Evolutionary conservation across 1,139 yeast species (phyloP).

Genomic region (Arxiozyma heterogenica): DNA sequence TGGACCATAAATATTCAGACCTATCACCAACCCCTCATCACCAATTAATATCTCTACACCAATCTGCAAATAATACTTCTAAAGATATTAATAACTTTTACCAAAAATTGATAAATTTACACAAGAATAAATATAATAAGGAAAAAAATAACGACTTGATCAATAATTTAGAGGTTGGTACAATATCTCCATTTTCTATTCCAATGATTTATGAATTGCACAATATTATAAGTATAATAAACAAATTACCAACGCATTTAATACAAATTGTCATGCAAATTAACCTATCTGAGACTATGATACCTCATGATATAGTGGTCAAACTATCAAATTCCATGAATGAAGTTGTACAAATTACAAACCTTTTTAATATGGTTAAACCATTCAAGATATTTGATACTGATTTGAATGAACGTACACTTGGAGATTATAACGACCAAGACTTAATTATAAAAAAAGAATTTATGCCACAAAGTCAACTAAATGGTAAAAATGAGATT

Average conservation of each 20-base stretch:
- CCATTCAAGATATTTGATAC: conserved; percentile 26
- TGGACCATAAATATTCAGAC: conserved; percentile 14
- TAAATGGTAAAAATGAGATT: conserved; percentile 7
- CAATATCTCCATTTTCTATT: conserved; percentile 26
- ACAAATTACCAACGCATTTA: conserved; percentile 26
- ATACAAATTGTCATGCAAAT: conserved; percentile 24
- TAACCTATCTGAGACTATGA: conserved; percentile 9
- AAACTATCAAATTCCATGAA: conserved; percentile 28
- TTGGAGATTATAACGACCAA: conserved; percentile 4
- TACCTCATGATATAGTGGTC: conserved; percentile 24
- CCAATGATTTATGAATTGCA: conserved; percentile 22
- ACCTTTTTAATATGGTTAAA: conserved; percentile 23
- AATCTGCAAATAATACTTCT: neutral
- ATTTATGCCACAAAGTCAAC: conserved; percentile 2
- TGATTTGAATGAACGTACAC: conserved; percentile 11
- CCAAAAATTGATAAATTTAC: conserved; percentile 23
- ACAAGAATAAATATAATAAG: conserved; percentile 19
- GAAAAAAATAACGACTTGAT: conserved; percentile 16
- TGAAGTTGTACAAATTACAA: conserved; percentile 27
- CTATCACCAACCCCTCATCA: conserved; percentile 1
- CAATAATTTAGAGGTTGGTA: conserved; percentile 18
- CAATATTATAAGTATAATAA: conserved; percentile 22
- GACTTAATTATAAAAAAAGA: conserved; percentile 7
- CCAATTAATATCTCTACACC: neutral
- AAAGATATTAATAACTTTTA: conserved; percentile 19